A percentile compares a stretch with the other conserved stretches of the same genome.
phyloP scores from a whole-genome alignment of 352 stramenopile genomes.

The Saprolegnia parasitica region DNA sequence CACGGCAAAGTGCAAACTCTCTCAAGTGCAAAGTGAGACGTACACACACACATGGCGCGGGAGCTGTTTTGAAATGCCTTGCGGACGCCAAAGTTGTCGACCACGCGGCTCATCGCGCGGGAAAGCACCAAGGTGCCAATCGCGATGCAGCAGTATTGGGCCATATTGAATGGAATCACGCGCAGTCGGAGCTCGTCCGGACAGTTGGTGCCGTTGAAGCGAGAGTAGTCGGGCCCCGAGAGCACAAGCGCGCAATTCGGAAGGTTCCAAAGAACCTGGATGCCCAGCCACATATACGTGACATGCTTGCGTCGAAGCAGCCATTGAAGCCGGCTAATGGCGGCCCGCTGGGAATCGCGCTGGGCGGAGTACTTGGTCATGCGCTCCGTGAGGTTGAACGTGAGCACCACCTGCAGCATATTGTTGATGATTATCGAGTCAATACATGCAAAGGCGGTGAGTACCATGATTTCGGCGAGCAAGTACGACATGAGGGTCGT shows the following conservation, averaged over 20 bases:
- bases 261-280: background rate
- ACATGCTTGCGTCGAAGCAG: background rate
- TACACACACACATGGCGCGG: constrained; percentile 12
- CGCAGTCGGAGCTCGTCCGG: background rate
- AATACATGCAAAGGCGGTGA: too few species aligned
- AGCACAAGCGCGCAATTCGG: background rate
- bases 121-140: background rate
- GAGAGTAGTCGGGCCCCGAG: background rate
- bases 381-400: constrained; percentile 19
- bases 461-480: constrained; percentile 11
- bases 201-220: constrained; percentile 4
- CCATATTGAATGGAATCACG: background rate
- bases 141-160: background rate
- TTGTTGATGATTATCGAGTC: background rate
- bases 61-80: constrained; percentile 1
- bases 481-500: constrained; percentile 9
- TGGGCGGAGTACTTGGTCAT: background rate
- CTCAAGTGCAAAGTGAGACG: background rate
- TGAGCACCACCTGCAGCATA: constrained; percentile 1
- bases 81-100: constrained; percentile 26
- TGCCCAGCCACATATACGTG: background rate
- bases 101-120: background rate
- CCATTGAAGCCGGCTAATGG: background rate
- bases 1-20: background rate
- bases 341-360: background rate